These are phyloP conservation scores for Venturia pyrina DNA, from an alignment of 2,329 filamentous ascomycete species.

Conservation along the genomic window DNA sequence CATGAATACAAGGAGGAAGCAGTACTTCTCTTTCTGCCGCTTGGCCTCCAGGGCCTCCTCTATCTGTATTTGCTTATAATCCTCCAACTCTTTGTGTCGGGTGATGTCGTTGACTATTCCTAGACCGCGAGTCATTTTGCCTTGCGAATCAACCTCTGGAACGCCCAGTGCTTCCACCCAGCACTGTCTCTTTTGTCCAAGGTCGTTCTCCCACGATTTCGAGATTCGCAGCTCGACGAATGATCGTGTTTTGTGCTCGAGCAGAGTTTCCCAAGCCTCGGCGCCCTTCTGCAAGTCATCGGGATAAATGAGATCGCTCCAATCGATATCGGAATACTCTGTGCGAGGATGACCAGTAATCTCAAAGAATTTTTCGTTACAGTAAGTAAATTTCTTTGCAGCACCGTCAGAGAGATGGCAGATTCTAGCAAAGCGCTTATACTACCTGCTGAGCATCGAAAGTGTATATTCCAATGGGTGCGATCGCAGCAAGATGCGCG, in stretches of 20 bases:
- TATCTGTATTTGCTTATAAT: slow-evolving; percentile 4
- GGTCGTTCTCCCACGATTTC: neutral
- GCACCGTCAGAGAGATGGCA: neutral
- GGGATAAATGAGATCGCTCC: neutral
- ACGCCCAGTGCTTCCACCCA: neutral
- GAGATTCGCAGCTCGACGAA: neutral
- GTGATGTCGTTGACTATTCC: slow-evolving; percentile 25
- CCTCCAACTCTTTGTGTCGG: slow-evolving; percentile 22
- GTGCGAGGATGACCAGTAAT: slow-evolving; percentile 11
- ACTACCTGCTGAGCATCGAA: neutral
- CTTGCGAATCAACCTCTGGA: slow-evolving; percentile 9
- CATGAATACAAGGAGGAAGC: no score
- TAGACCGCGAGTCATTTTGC: slow-evolving; percentile 19
- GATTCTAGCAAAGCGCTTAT: neutral
- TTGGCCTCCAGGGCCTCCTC: slow-evolving; percentile 12
- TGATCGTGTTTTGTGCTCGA: neutral
- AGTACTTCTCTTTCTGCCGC: slow-evolving; percentile 9
- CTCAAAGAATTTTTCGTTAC: slow-evolving; percentile 11
- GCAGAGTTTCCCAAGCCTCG: neutral
- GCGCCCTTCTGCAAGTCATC: neutral
- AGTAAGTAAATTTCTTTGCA: neutral
- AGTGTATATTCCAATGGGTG: slow-evolving; percentile 9
- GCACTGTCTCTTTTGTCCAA: neutral
- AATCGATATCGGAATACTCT: neutral
- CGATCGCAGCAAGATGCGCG: slow-evolving; percentile 8